Evolutionary conservation across 495 filamentous ascomycete species (phyloP), one percentile per base, ranked within the genome.

Genomic region (Tuber melanosporum): DNA sequence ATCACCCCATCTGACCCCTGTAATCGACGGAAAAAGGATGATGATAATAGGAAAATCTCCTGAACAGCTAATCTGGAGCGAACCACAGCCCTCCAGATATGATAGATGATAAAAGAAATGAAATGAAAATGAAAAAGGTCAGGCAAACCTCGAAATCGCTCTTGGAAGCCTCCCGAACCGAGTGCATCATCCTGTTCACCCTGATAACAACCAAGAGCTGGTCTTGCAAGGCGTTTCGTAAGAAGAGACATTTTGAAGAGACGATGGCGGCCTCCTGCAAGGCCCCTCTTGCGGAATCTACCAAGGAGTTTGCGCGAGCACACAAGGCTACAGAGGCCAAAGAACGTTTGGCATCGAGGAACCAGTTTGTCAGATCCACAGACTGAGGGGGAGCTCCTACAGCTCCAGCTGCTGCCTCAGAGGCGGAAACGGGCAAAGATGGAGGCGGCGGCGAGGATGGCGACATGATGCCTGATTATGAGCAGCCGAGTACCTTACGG

Each of bases 301-400:
- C 92, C 52, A 99, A 91, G 80, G 95, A 91, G 82, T 96, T 93
- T 75, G 95, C 95, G 66, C 93, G 92, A 84, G 91, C 91, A 62
- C 98, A 93, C 78, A 94, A 90, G 71, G 86, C 88, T 79, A 95
- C 93, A 3, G 93, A 94, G n/a, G 92, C 92, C 3, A 99, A 89
- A 12, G 95, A 94, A 42, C 93, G 90, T 85, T 98, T 99, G 5
- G 96, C 92, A 62, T 91, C 91, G 22, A 98, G 88, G 43, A 98
- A 83, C 82, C 82, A 83, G 45, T 73, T 83, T 42, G 82, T 83
- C 45, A 83, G 73, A 75, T 83, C 82, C 70, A 76, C 80, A 47
- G 79, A 80, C 46, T 77, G 79, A 36, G 57, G 57, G 71, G 78
- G 74, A 71, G 66, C 72, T 15, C 73, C 77, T 46, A 69, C 45